Evolutionary conservation across 495 filamentous ascomycete genomes (phyloP), one percentile per base, ranked within the genome.

Genomic region (Daldinia concentrica): DNA sequence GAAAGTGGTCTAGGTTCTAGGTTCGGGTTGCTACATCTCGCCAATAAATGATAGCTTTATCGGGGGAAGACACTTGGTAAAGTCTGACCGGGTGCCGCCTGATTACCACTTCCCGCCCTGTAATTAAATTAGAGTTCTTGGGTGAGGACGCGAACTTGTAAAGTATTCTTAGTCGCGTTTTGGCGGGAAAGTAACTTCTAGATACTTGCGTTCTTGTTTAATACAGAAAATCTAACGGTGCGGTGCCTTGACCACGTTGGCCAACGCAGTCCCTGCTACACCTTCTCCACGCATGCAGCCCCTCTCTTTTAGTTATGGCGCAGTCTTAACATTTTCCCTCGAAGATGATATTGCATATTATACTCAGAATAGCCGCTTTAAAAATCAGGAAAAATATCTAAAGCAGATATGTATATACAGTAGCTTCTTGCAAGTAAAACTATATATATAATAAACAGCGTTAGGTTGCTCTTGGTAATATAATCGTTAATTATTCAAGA

Each of bases 51-150:
- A 73, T 54, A 24, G 14, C 58, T 41, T 19, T 26, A 30, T 14
- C 3, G 22, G 15, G 27, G 55, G 22, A 32, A 39, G 22, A 39
- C 32, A 26, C 15, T 39, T 58, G 30, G 11, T 24, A 34, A 56
- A 62, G 55, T 73, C 64, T 72, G 56, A 65, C 68, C 68, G 41
- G 68, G 26, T 45, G 52, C 36, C 29, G 11, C 60, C 54, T 48
- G 71, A 62, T 60, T 62, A 60, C 41, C 57, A 66, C 65, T 69
- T 73, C 71, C 71, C 71, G 71, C 27, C 71, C 66, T 69, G 71
- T 41, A 73, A 73, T 73, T 73, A 73, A 73, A 73, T 73, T 69
- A 73, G 36, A 69, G 71, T 73, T 71, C 36, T 65, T 56, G 39
- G 34, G 41, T 50, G 6, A 36, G 15, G 36, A 27, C 29, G 48